A percentile compares a stretch with the other conserved stretches of the same genome.
Evolutionary conservation across 768 basidiomycete species (phyloP).

Genomic region (Amanita rimosa): DNA sequence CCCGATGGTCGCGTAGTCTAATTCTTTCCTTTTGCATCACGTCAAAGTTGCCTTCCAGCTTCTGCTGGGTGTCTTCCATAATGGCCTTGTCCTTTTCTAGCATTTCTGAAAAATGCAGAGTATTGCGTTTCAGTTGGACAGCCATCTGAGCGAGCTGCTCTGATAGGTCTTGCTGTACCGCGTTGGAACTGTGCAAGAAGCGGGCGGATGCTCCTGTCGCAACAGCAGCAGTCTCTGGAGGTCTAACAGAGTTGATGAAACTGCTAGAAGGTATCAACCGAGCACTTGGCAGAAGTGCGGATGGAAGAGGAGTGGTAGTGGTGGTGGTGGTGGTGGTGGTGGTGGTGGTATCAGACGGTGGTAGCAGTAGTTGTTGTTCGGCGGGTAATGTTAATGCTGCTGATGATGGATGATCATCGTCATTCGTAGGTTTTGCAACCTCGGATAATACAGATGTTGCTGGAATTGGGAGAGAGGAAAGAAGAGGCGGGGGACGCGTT

Average conservation of each 20-base stretch:
- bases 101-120: conserved; percentile 62
- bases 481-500: conserved; percentile 32
- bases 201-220: conserved; percentile 18
- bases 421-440: conserved; percentile 7
- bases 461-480: conserved; percentile 44
- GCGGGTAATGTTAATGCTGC: conserved; percentile 11
- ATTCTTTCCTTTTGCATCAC: conserved; percentile 56
- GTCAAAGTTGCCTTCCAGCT: conserved; percentile 64
- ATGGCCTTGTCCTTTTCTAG: conserved; percentile 68
- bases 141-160: conserved; percentile 79
- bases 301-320: conserved; percentile 11
- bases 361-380: conserved; percentile 29
- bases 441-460: conserved; percentile 4
- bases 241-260: conserved; percentile 12
- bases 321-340: too few relatives aligned
- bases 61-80: conserved; percentile 53
- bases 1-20: conserved; percentile 48
- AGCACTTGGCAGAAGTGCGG: conserved; percentile 9
- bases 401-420: background rate
- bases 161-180: conserved; percentile 65
- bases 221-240: conserved; percentile 10
- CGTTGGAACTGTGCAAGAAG: conserved; percentile 37
- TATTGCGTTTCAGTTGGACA: conserved; percentile 74
- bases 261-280: conserved; percentile 23
- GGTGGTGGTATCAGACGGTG: conserved; percentile 23